Base-by-base conservation (phyloP, 1,284 basidiomycete genomes). In the Anthracocystis setariae region DNA sequence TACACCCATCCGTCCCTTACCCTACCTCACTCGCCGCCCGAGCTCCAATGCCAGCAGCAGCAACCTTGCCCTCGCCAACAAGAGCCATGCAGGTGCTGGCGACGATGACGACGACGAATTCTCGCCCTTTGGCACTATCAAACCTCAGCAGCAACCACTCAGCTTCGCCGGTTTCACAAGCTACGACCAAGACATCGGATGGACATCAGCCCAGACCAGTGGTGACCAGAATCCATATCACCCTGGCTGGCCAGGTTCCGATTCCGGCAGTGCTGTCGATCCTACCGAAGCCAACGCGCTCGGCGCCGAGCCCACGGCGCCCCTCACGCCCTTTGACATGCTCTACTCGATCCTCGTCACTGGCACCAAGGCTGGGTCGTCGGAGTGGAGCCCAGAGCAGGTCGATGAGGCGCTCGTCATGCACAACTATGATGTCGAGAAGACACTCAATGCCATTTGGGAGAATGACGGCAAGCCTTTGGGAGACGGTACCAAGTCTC, bases 271-370 rank as follows among this genome's bases (percentile, higher is more conserved):
- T 18, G 42, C 25, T 18, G 37, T 47, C 20, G 53, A 61, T 8
- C 18, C 47, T 12, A 43, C 49, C 15, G 62, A 66, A 5, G 20
- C 40, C 17, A 61, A 58, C 23, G 59, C 44, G 2, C 32, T 57
- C 9, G 46, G 40, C 8, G 53, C 90, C 0, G 90, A 92, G 74
- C 92, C 92, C 33, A 46, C 53, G 17, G 70, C 70, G 8, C 59
- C 64, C 9, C 95, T 98, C 92, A 95, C 94, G 1, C 95, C 95
- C 0, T 91, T 98, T 74, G 95, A 98, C 78, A 93, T 98, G 38
- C 89, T 98, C 20, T 90, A 89, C 77, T 94, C 92, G 33, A 92
- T 98, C 35, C 97, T 98, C 81, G 66, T 73, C 58, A 68, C 62
- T 5, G 67, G 73, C n/a, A 73, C 66, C 32, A 67, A 58, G 40